Base-by-base conservation (phyloP, 176 grass and related monocot genomes). In the Aegilops umbellulata region DNA sequence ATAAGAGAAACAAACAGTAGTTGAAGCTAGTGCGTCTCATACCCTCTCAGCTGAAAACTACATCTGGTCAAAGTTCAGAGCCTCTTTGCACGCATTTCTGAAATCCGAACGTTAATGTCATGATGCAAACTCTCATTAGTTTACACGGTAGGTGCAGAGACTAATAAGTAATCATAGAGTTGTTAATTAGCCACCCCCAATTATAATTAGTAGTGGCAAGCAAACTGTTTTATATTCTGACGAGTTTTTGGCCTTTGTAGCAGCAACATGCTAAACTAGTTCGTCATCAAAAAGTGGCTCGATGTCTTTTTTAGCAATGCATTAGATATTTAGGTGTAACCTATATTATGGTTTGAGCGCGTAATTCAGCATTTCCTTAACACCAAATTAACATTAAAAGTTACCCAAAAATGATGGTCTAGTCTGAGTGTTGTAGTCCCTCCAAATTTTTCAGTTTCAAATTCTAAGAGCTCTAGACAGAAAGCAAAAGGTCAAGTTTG, bases 241-340 rank as follows among this genome's bases (percentile, higher is more conserved):
- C 11, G 62, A 86, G 16, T 38, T 77, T 19, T 82, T 76, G 83
- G 29, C 63, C 49, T 60, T 90, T 82, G 27, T n/a, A 11, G 22
- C 23, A 63, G 79, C 39, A 64, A 65, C 38, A 38, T 69, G 15
- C 12, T 30, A 29, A 53, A 53, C 29, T n/a, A 61, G 30, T 38
- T 82, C 41, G 30, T 80, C 81, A 89, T 79, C 30, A 30, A 89
- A 88, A 84, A 89, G 81, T 79, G 39, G 35, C 61, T 55, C 24
- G 9, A 31, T 84, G 55, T 84, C 60, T 55, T 58, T 57, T 58
- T 5, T 29, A 29, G 72, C 24, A 27, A 75, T 75, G 15, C 46
- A 26, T 17, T 49, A 29, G 44, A 3, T 19, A n/a, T 24, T 17
- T 49, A 29, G 44, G 7, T 19, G 36, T 24, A 71, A 42, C 14